A percentile compares a stretch with the other conserved stretches of the same genome.
These are phyloP conservation scores for Colletotrichum paranaense DNA, from an alignment of 2,329 filamentous ascomycete species.

Conservation along the genomic window DNA sequence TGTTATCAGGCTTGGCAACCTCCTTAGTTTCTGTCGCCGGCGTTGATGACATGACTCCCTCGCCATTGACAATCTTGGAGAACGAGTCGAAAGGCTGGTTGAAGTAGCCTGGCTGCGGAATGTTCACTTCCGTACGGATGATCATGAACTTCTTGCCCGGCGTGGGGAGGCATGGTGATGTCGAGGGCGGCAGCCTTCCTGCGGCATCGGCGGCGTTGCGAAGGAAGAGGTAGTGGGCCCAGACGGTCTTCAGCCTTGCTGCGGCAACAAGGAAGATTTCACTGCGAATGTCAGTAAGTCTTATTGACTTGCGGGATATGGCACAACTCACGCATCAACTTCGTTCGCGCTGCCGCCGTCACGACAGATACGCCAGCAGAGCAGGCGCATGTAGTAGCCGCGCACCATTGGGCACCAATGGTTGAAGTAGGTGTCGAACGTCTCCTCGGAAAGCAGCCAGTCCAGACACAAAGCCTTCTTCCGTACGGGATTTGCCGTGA, in stretches of 20 bases:
- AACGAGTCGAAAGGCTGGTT: conserved; percentile 61
- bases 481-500: conserved; percentile 72
- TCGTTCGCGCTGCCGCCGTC: conserved; percentile 75
- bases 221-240: conserved; percentile 83
- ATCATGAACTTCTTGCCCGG: conserved; percentile 90
- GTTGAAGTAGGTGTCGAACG: conserved; percentile 86
- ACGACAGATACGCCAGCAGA: conserved; percentile 90
- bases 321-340: conserved; percentile 71
- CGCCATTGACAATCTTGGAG: conserved; percentile 31
- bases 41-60: conserved; percentile 25
- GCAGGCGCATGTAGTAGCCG: conserved; percentile 88
- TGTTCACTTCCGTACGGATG: conserved; percentile 78
- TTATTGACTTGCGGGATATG: neutral
- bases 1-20: conserved; percentile 41
- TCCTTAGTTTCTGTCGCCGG: conserved; percentile 29
- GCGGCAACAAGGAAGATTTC: conserved; percentile 77
- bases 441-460: conserved; percentile 79
- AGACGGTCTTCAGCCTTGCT: conserved; percentile 76
- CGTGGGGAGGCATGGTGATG: conserved; percentile 84
- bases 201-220: conserved; percentile 72
- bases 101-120: conserved; percentile 59
- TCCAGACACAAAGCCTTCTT: conserved; percentile 78
- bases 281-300: conserved; percentile 51
- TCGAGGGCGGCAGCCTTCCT: conserved; percentile 72
- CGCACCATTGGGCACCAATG: conserved; percentile 97